Conservation (phyloP, 768 basidiomycete genomes). For the Leccinum subgranulosum region DNA sequence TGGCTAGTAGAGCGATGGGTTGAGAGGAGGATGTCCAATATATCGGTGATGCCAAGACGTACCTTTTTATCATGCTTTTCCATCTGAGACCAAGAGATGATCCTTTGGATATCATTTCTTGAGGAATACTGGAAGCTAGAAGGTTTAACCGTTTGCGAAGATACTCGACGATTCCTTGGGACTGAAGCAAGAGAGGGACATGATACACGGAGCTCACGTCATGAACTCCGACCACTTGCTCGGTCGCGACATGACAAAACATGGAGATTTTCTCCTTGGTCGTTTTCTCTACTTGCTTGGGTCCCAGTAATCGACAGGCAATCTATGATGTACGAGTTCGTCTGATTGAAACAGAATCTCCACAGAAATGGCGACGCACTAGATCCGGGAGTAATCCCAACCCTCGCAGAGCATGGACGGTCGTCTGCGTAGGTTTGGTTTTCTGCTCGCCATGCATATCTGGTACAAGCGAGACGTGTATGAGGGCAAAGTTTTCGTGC, state of each 20-base stretch:
- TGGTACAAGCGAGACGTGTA: slow-evolving; percentile 97
- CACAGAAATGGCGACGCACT: slow-evolving; percentile 41
- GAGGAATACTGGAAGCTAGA: slow-evolving; percentile 48
- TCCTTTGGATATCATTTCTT: slow-evolving; percentile 61
- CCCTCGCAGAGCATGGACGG: slow-evolving; percentile 89
- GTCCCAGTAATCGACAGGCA: slow-evolving; percentile 83
- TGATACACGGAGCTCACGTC: slow-evolving; percentile 97
- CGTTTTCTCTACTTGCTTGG: slow-evolving; percentile 73
- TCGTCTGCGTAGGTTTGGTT: slow-evolving; percentile 98
- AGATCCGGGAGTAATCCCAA: slow-evolving; percentile 91
- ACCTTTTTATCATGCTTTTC: slow-evolving; percentile 83
- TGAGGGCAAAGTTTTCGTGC: slow-evolving; percentile 91
- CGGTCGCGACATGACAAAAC: slow-evolving; percentile 94
- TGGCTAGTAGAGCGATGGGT: slow-evolving; percentile 51
- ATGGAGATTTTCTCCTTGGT: slow-evolving; percentile 97
- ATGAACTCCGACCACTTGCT: slow-evolving; percentile 93
- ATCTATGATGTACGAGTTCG: slow-evolving; percentile 50
- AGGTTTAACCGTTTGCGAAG: slow-evolving; percentile 82
- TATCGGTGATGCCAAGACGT: slow-evolving; percentile 20
- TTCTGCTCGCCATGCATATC: slow-evolving; percentile 99
- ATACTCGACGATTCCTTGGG: slow-evolving; percentile 89
- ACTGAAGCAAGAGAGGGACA: slow-evolving; percentile 86
- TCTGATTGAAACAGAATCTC: not conserved
- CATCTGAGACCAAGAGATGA: slow-evolving; percentile 66
- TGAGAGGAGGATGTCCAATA: not conserved